Evolutionary conservation across 2,329 filamentous ascomycete species (phyloP).

Genomic region (Alternaria hordeiaustralica): DNA sequence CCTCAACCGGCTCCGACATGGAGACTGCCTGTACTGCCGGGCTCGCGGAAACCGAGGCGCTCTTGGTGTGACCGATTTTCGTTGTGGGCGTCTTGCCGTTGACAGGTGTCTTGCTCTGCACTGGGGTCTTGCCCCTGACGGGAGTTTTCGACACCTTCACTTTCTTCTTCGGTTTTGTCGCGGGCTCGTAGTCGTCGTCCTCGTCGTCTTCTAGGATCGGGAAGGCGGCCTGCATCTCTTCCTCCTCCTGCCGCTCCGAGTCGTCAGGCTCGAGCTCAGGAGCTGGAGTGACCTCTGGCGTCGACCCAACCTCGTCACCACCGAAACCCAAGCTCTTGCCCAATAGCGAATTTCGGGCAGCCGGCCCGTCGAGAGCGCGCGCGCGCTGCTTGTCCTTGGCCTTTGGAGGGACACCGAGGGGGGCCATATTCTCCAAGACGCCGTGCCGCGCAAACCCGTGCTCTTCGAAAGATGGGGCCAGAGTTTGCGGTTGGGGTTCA

Average conservation of each 20-base stretch:
- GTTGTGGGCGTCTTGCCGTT: conserved; percentile 34
- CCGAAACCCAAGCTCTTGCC: conserved; percentile 49
- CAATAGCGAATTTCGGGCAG: conserved; percentile 48
- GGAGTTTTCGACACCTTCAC: conserved; percentile 38
- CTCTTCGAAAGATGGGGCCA: conserved; percentile 77
- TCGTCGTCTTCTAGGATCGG: conserved; percentile 51
- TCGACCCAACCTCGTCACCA: conserved; percentile 52
- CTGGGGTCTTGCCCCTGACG: conserved; percentile 44
- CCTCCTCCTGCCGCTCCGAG: conserved; percentile 48
- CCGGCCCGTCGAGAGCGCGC: conserved; percentile 51
- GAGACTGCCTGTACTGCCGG: conserved; percentile 24
- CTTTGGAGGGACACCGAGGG: conserved; percentile 75
- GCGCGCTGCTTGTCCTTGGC: conserved; percentile 65
- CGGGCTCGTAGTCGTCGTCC: conserved; percentile 55
- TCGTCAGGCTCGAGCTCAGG: conserved; percentile 49
- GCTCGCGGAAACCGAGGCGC: conserved; percentile 23
- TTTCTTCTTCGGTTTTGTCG: conserved; percentile 43
- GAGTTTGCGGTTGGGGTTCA: conserved; percentile 62
- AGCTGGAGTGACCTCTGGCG: conserved; percentile 54
- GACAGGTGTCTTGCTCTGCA: conserved; percentile 41
- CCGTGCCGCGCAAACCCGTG: conserved; percentile 74
- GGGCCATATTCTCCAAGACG: conserved; percentile 83
- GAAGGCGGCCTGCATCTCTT: conserved; percentile 39
- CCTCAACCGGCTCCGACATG: conserved; percentile 15
- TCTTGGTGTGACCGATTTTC: conserved; percentile 33